Base-by-base conservation (phyloP, 345 rosid species). In the Zanthoxylum bungeanum region DNA sequence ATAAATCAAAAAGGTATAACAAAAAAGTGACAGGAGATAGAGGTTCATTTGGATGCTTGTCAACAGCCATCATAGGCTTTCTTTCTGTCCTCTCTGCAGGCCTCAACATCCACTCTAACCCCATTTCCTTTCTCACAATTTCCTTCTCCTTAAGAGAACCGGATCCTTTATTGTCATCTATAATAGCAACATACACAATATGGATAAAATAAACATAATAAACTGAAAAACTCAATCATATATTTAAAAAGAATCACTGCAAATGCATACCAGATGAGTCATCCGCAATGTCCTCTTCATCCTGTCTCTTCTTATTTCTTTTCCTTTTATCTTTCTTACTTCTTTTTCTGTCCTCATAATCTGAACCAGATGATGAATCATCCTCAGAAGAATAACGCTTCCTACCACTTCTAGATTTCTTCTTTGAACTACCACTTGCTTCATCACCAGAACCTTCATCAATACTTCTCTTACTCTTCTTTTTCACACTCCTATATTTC, bases 91-190 rank as follows among this genome's bases (percentile, higher is more conserved):
- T 82, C n/a, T 73, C 79, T 9, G 84, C 80, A 19, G 98, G 93
- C 64, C 82, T 85, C 37, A 92, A 79, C 99, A 95, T 95, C 91
- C 92, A 95, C 60, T 89, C 98, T 34, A 95, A 83, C 17, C 98
- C 99, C 74, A 82, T 84, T 49, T 81, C 89, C 69, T 80, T 89
- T 66, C 99, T 88, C 31, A 62, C 86, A 76, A 81, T 85, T 42
- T 89, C 87, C 52, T 77, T 79, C 5, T 83, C 81, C 55, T 73
- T 80, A 25, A 40, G 7, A 49, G 75, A 59, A 22, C 68, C 39
- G 21, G 75, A 73, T 61, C 46, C 77, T 61, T 8, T 55, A 64
- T 44, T 64, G 61, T 68, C 76, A 65, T 72, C 84, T 85, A 68
- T 57, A n/a, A 73, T 49, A 69, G n/a, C 36, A 76, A 40, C 60